A percentile compares a stretch with the other conserved stretches of the same genome.
These are phyloP conservation scores for Acacia crassicarpa DNA, from an alignment of 306 rosid genomes.

Conservation along the genomic window DNA sequence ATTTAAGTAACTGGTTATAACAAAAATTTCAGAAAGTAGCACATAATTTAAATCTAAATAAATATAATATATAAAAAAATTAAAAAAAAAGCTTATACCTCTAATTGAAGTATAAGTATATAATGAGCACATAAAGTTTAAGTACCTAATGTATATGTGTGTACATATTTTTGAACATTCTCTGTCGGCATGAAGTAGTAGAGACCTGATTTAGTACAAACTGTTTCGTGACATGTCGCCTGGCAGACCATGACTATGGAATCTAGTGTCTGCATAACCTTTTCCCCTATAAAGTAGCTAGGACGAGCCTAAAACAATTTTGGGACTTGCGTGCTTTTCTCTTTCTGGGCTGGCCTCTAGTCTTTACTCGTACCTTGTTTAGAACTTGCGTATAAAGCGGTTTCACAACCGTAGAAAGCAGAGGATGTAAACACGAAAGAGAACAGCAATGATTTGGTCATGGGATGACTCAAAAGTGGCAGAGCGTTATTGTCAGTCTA, in stretches of 20 bases:
- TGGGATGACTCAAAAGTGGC: not conserved
- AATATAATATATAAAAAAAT: no score
- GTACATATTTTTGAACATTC: not conserved
- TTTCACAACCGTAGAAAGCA: not conserved
- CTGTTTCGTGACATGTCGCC: not conserved
- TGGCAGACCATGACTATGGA: not conserved
- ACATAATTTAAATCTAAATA: no score
- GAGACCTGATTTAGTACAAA: not conserved
- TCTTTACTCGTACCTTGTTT: not conserved
- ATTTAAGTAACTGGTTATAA: no score
- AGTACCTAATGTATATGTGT: no score
- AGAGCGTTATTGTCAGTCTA: not conserved
- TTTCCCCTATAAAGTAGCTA: not conserved
- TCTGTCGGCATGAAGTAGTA: not conserved
- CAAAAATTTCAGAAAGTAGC: no score
- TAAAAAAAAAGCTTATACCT: no score
- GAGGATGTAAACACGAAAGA: not conserved
- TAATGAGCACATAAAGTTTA: no score
- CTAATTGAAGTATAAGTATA: no score
- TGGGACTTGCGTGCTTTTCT: not conserved
- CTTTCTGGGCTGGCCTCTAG: not conserved
- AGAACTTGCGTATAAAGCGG: not conserved
- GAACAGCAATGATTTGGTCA: not conserved
- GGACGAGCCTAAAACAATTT: not conserved
- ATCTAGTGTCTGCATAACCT: not conserved